Base-by-base conservation (phyloP, 2,329 filamentous ascomycete species). In the Fusarium bulbicola region DNA sequence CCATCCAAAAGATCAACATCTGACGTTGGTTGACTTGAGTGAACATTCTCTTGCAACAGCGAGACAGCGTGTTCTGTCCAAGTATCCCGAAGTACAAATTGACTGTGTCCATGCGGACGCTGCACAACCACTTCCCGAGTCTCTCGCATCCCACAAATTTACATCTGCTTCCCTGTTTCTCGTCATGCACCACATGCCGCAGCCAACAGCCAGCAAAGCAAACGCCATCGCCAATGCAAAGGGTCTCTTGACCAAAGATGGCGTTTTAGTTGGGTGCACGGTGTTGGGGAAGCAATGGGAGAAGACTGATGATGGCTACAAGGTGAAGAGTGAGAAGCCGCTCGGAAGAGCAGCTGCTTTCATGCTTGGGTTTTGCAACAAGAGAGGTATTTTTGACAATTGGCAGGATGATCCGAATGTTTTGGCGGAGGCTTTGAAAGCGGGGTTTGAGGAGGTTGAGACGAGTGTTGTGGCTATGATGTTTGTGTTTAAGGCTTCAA, bases 401-500 rank as follows among this genome's bases (percentile, higher is more conserved):
- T 67, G 45, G 36, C 49, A 62, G 21, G 66, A 69, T 26, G 66
- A 69, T 6, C 66, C 66, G 1, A 57, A 32, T 6, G 24, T 63
- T 7, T 9, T 69, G 32, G 45, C 6, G 4, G 45, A 54, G 30
- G 57, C 52, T 6, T 42, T 69, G 34, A 24, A 26, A 20, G 40
- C 43, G 3, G 63, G 39, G 9, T 69, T 69, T 16, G 50, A 69
- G 20, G 50, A 69, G 34, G 63, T 67, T 7, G 66, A 67, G 24
- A 58, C 66, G 6, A 46, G 47, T 21, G 39, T 69, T 30, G 52
- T 69, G 24, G 57, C 39, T 14, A 54, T 69, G 52, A 62, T 69
- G 45, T 69, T 66, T n/a, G n/a, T 69, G 24, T 69, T 69, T 24
- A 58, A 32, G n/a, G 66, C 63, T 5, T n/a, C 50, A 4, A 67